These are phyloP conservation scores for Neurospora sp. DNA, from an alignment of 495 filamentous ascomycete genomes.

Conservation along the genomic window DNA sequence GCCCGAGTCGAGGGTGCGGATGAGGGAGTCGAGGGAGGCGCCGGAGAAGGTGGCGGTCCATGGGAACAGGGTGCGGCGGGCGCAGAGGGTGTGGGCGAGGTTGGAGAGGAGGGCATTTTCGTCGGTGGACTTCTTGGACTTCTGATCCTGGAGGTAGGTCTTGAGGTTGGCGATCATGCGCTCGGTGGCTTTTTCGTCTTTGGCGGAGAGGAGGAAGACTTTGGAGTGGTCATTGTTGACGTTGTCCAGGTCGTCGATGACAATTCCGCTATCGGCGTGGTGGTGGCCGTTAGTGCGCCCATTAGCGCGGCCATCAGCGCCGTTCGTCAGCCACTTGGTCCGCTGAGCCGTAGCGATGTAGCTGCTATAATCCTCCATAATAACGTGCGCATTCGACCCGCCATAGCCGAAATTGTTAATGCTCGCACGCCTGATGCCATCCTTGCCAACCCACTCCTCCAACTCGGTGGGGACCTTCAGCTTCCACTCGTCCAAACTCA, in stretches of 20 bases:
- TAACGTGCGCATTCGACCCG: slow-evolving; percentile 17
- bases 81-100: slow-evolving; percentile 24
- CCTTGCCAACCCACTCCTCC: slow-evolving; percentile 10
- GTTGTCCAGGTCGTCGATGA: neutral
- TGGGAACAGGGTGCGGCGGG: slow-evolving; percentile 20
- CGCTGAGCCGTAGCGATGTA: neutral
- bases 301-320: slow-evolving; percentile 5
- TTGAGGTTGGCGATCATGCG: slow-evolving; percentile 12
- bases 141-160: slow-evolving; percentile 4
- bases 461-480: slow-evolving; percentile 20
- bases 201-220: slow-evolving; percentile 16
- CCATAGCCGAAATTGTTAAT: slow-evolving; percentile 20
- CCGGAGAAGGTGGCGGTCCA: slow-evolving; percentile 13
- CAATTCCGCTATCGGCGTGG: neutral
- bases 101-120: slow-evolving; percentile 17
- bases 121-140: neutral
- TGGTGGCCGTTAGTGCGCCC: neutral
- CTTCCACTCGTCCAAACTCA: slow-evolving; percentile 28
- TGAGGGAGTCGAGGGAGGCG: slow-evolving; percentile 4
- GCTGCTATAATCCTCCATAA: slow-evolving; percentile 10
- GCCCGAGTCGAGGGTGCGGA: slow-evolving; percentile 11
- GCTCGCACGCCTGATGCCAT: slow-evolving; percentile 6
- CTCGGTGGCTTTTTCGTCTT: slow-evolving; percentile 14
- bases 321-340: neutral
- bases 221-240: neutral